Percentiles rank a stretch among this genome's conserved stretches.
These are phyloP conservation scores for Seiridium unicorne DNA, from an alignment of 2,329 filamentous ascomycete genomes.

Conservation along the genomic window DNA sequence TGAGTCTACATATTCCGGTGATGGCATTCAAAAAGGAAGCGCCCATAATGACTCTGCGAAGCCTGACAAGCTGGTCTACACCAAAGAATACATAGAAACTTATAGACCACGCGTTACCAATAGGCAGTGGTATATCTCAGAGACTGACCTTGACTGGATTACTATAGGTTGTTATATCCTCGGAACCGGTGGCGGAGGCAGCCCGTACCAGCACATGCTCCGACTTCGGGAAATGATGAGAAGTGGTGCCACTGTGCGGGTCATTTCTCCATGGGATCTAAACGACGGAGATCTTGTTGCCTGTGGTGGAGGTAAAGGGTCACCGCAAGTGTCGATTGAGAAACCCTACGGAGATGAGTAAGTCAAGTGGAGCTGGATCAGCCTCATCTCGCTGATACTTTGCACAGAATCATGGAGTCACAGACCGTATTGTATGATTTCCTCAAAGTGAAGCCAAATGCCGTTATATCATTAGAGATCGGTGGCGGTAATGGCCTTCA, in stretches of 20 bases:
- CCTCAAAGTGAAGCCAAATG: conserved; percentile 41
- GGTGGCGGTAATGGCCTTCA: conserved; percentile 63
- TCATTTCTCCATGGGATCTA: conserved; percentile 47
- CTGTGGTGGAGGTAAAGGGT: conserved; percentile 53
- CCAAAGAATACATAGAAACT: conserved; percentile 26
- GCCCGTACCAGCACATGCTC: conserved; percentile 47
- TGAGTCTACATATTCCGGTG: not conserved
- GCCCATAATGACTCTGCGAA: not conserved
- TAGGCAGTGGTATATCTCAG: conserved; percentile 52
- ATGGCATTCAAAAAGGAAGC: not conserved
- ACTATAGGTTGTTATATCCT: conserved; percentile 56
- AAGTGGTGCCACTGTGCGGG: conserved; percentile 43
- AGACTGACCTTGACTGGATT: conserved; percentile 54
- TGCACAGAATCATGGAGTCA: conserved; percentile 34
- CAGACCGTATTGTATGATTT: conserved; percentile 50
- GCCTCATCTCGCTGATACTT: not conserved
- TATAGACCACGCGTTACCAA: conserved; percentile 46
- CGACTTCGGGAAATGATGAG: conserved; percentile 47
- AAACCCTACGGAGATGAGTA: conserved; percentile 52
- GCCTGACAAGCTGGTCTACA: conserved; percentile 4
- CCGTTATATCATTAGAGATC: conserved; percentile 60
- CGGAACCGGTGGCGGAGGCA: conserved; percentile 56
- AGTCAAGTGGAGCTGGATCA: not conserved
- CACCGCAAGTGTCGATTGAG: conserved; percentile 56
- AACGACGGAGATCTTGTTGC: conserved; percentile 46